phyloP scores from a whole-genome alignment of 176 grass and related monocot genomes.

The Triticum timopheevii region DNA sequence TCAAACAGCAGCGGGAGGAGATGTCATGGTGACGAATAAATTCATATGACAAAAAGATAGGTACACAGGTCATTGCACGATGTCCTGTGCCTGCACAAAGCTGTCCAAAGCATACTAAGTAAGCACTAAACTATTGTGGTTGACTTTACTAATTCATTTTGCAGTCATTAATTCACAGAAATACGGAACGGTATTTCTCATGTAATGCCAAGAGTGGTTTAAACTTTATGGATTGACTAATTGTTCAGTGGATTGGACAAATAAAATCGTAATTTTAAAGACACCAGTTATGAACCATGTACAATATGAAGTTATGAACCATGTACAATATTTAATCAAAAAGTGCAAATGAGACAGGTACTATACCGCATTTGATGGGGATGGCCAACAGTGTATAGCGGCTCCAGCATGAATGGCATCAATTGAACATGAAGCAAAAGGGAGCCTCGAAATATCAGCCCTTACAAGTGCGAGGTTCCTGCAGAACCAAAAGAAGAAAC shows the following conservation, averaged over 20 bases:
- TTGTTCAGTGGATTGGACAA: not conserved
- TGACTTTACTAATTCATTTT: not conserved
- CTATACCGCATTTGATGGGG: constrained; percentile 86
- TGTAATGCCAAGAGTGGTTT: not conserved
- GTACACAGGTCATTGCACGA: not conserved
- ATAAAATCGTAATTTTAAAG: not conserved
- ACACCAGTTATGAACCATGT: not conserved
- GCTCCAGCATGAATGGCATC: constrained; percentile 93
- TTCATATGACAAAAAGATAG: not conserved
- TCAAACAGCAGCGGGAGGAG: too few species aligned
- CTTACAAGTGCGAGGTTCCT: constrained; percentile 66
- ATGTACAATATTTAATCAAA: not conserved
- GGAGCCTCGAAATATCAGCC: constrained; percentile 62
- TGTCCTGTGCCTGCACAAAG: not conserved
- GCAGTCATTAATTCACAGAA: not conserved
- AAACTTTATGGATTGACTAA: not conserved
- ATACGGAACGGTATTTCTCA: not conserved
- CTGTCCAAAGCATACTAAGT: not conserved
- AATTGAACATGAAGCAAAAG: constrained; percentile 82
- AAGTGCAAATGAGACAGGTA: not conserved
- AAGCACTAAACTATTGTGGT: not conserved
- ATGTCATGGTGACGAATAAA: too few species aligned
- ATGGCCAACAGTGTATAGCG: constrained; percentile 94
- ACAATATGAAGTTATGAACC: too few species aligned
- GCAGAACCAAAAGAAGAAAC: constrained; percentile 2